These are phyloP conservation scores for Allomyces arbusculus DNA, from an alignment of 192 early-diverging fungal genomes.

Conservation along the genomic window DNA sequence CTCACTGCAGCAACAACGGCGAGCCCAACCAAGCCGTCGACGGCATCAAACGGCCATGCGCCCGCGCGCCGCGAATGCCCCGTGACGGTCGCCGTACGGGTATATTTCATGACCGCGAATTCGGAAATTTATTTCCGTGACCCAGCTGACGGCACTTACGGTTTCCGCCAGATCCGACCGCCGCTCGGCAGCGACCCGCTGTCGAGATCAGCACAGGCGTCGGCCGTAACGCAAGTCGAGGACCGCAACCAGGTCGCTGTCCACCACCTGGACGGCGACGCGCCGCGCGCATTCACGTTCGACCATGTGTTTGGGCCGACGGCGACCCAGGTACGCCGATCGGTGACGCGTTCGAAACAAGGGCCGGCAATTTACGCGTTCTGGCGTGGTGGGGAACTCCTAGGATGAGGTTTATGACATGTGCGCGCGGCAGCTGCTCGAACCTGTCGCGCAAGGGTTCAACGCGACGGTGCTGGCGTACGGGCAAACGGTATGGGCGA, in stretches of 20 bases:
- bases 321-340: neutral
- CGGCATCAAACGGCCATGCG: too few relatives aligned
- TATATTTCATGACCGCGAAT: neutral
- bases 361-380: neutral
- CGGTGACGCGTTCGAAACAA: neutral
- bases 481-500: slow-evolving; percentile 29
- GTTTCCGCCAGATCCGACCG: neutral
- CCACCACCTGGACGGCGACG: neutral
- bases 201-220: neutral
- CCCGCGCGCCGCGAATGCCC: neutral
- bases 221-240: neutral
- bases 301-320: slow-evolving; percentile 25
- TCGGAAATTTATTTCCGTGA: neutral
- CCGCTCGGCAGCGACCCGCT: neutral
- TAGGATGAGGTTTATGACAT: slow-evolving; percentile 17
- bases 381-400: neutral
- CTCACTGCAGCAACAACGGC: too few relatives aligned
- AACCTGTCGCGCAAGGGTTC: slow-evolving; percentile 33
- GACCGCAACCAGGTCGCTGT: neutral
- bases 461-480: slow-evolving; percentile 59
- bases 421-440: neutral
- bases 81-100: neutral
- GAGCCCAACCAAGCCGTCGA: too few relatives aligned
- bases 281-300: slow-evolving; percentile 22
- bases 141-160: neutral